Percentiles rank a stretch among this genome's conserved stretches.
Evolutionary conservation across 176 grass and related monocot species (phyloP).

Genomic region (Triticum turgidum): DNA sequence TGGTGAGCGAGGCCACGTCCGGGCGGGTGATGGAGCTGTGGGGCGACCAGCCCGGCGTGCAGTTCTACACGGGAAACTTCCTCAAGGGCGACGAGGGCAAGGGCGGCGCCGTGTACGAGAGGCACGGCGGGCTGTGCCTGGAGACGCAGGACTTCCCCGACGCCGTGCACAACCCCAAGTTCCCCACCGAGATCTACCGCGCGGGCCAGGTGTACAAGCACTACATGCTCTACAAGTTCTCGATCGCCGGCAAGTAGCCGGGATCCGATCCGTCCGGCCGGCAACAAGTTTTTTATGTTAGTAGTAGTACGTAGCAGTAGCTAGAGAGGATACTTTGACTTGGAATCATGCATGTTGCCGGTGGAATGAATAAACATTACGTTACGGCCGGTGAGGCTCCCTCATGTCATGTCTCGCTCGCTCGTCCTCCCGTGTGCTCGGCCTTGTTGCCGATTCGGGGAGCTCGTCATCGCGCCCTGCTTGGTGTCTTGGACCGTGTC

Average conservation of each 20-base stretch:
- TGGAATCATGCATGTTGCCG: too few species aligned
- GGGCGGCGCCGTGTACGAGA: slow-evolving; percentile 50
- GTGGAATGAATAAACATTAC: too few species aligned
- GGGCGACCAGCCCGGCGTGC: slow-evolving; percentile 71
- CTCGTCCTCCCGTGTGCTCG: too few species aligned
- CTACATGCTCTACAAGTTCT: slow-evolving; percentile 91
- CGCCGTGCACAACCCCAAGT: slow-evolving; percentile 60
- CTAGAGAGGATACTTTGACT: too few species aligned
- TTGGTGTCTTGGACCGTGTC: too few species aligned
- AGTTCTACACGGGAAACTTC: slow-evolving; percentile 77
- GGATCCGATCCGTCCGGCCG: too few species aligned
- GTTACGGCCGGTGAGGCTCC: too few species aligned
- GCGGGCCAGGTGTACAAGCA: slow-evolving; percentile 67
- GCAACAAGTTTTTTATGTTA: too few species aligned
- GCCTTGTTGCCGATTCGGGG: too few species aligned
- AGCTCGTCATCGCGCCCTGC: too few species aligned
- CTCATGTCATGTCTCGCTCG: too few species aligned
- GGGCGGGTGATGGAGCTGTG: slow-evolving; percentile 82
- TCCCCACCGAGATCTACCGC: slow-evolving; percentile 64
- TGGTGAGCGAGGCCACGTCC: slow-evolving; percentile 46
- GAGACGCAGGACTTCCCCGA: slow-evolving; percentile 81
- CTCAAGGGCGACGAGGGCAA: slow-evolving; percentile 66
- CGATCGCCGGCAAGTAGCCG: slow-evolving; percentile 8
- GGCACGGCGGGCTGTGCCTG: slow-evolving; percentile 61
- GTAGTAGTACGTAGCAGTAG: too few species aligned